Percentiles rank a stretch among this genome's conserved stretches.
Conservation (phyloP, 169 alveolate species). For the Cystoisospora suis region DNA sequence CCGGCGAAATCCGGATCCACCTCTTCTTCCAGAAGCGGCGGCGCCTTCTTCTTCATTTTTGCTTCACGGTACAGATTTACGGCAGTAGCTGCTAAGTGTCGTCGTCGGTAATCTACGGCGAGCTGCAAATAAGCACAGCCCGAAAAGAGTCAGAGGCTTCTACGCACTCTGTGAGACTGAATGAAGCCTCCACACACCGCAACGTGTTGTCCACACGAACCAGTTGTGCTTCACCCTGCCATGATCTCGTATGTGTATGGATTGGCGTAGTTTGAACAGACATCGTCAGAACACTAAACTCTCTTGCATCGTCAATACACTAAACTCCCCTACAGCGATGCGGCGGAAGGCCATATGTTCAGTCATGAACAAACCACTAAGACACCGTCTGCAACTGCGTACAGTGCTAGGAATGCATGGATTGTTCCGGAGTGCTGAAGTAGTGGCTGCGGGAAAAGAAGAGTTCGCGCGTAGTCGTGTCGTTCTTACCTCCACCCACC, state of each 20-base stretch:
- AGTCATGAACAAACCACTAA: background rate
- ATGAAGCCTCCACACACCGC: background rate
- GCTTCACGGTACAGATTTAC: background rate
- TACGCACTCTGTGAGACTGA: background rate
- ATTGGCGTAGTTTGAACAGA: too few relatives aligned
- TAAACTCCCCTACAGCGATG: too few relatives aligned
- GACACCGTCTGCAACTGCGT: too few relatives aligned
- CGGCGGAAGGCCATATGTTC: too few relatives aligned
- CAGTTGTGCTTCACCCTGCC: too few relatives aligned
- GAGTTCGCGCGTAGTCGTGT: background rate
- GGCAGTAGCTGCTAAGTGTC: background rate
- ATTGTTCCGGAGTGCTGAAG: background rate
- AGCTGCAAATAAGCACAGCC: background rate
- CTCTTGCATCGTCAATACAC: too few relatives aligned
- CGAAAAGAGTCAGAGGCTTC: background rate
- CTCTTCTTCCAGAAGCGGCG: background rate
- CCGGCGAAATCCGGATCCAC: background rate
- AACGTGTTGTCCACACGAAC: too few relatives aligned
- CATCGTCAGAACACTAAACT: too few relatives aligned
- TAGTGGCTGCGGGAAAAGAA: background rate
- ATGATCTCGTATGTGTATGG: too few relatives aligned
- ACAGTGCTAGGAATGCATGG: background rate
- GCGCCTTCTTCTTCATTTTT: background rate
- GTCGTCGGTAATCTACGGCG: slow-evolving; percentile 27
- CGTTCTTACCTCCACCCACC: slow-evolving; percentile 10